Evolutionary conservation across 345 rosid genomes (phyloP), one percentile per base, ranked within the genome.

Genomic region (Excoecaria cochinchinensis): DNA sequence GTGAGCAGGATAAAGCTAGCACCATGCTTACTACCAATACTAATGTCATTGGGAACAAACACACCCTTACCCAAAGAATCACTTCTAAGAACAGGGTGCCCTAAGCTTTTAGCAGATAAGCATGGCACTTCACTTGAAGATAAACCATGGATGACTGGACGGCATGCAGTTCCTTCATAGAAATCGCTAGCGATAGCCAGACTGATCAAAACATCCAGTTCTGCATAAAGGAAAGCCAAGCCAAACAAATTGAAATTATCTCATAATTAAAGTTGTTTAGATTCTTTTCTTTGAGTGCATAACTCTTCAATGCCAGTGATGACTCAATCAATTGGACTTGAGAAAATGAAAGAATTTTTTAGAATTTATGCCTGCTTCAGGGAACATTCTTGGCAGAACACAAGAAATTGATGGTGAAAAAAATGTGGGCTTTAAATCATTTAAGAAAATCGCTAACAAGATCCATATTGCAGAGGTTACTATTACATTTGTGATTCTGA

Each of bases 1-100:
- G 97, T 91, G 69, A 95, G 99, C 73, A 95, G 97, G 77, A 95
- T 79, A 86, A 95, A 95, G 73, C 91, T 83, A 76, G 97, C 90
- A 75, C 85, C 78, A 78, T 69, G 82, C 69, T 77, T 64, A 80
- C 98, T 93, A 59, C 98, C 96, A 40, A 95, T 81, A 69, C 62
- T 79, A 67, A 93, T 80, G 78, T 95, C 87, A 85, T 95, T 95
- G 65, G 99, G 92, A 66, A 95, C 97, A 80, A 95, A 95, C 69
- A 90, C 80, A 53, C 97, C 97, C 85, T 85, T 89, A 71, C 96
- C 98, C 77, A 93, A 79, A 24, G 95, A 91, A 84, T 95, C 97
- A 72, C 95, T 92, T 84, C 85, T 89, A 70, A 95, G 87, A 78
- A 95, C 81, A 86, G 98, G 98, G 78, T 93, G 98, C 65, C 97